Base-by-base conservation (phyloP, 1,284 basidiomycete species). In the Kwoniella shivajii region DNA sequence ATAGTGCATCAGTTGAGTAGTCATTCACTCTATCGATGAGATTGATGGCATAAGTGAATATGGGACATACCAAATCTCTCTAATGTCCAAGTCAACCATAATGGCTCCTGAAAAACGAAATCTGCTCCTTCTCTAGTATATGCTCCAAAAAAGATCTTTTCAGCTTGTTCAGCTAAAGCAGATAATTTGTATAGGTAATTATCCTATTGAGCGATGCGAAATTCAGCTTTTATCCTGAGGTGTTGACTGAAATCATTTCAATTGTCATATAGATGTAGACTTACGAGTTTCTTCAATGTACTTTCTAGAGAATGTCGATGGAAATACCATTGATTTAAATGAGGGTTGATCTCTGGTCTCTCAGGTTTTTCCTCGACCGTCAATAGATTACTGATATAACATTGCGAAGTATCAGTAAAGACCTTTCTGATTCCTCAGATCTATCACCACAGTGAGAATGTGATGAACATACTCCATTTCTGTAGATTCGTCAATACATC, bases 31-130 rank as follows among this genome's bases (percentile, higher is more conserved):
- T n/a, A n/a, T n/a, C n/a, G n/a, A n/a, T n/a, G n/a, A n/a, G n/a
- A n/a, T n/a, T 33, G 39, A 22, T 39, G 11, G 24, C n/a, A 26
- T 16, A 16, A 18, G 38, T 22, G 41, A 18, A 9, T n/a, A n/a
- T n/a, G n/a, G 16, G 39, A 50, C 72, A 36, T 48, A 75, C 74
- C 67, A 49, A 77, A 73, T 38, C 62, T 56, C 44, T 74, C 69
- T 10, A 77, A 47, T 10, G 75, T 75, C 75, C 75, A 77, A n/a
- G 70, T 69, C 0, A 66, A 51, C 73, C 73, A 77, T 33, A 75
- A 49, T 6, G 73, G 72, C 16, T 72, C 72, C 2, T 56, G 34
- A 30, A 74, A 59, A 1, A 66, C 66, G 55, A 72, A 75, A 14
- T 71, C 67, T 13, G 30, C 39, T 4, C 59, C 44, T 47, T 71